Evolutionary conservation across 2,329 filamentous ascomycete genomes (phyloP), one percentile per base, ranked within the genome.

Genomic region (Botrytis pseudocinerea): DNA sequence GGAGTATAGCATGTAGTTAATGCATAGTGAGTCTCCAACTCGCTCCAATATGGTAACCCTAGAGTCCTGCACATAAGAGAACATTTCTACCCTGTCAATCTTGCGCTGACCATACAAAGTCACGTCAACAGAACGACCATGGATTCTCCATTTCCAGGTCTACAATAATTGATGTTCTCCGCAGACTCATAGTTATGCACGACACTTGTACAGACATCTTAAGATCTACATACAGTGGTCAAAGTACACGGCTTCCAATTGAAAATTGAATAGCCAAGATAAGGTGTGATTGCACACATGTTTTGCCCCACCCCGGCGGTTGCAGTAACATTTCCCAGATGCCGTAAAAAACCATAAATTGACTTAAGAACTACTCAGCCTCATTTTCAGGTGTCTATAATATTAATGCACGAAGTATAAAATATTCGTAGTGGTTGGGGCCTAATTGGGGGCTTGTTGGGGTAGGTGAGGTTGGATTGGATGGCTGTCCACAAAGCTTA

Each of bases 261-360:
- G 22, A 59, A 10, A 9, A 25, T 42, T 59, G 18, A 25, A 32
- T 59, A 57, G 65, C 38, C 63, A 66, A 54, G 32, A n/a, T 54
- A 54, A 28, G 68, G 38, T 70, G 54, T 61, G 54, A 60, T 22
- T 35, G 22, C 20, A 38, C 6, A 18, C 8, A 51, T 18, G n/a
- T 35, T 25, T 60, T 57, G 38, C 66, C 38, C 66, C 66, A 69
- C 66, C n/a, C 22, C 16, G 28, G 66, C 66, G 66, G 51, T 69
- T 69, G 60, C 25, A 42, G 28, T 35, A 51, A 51, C 16, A 51
- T 66, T 38, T 40, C 9, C 40, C 32, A 25, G 12, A 32, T 44
- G 60, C 57, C 25, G 46, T 14, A 5, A 44, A 48, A 70, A 22
- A 51, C 28, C n/a, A 35, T n/a, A 22, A 20, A 38, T 40, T 9